Percentiles rank a stretch among this genome's conserved stretches.
phyloP scores from a whole-genome alignment of 2,329 filamentous ascomycete genomes.

The Grosmannia serpens region DNA sequence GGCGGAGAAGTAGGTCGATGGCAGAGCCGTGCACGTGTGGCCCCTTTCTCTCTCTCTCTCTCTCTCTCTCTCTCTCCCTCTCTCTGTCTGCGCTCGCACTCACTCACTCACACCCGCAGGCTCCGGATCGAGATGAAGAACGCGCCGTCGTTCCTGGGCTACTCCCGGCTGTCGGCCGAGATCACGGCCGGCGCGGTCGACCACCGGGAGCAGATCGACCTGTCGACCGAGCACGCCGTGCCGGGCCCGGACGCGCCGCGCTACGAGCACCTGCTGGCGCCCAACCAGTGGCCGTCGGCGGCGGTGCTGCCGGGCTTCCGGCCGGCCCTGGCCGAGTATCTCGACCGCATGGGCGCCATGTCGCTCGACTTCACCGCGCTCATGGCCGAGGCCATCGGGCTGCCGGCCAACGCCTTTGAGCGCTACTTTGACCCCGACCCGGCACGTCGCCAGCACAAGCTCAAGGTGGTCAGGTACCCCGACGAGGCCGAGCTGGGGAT shows the following conservation, averaged over 20 bases:
- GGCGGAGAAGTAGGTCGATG: slow-evolving; percentile 53
- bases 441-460: slow-evolving; percentile 59
- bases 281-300: slow-evolving; percentile 66
- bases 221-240: slow-evolving; percentile 65
- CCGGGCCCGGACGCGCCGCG: slow-evolving; percentile 51
- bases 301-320: slow-evolving; percentile 55
- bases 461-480: slow-evolving; percentile 83
- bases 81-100: too few relatives aligned
- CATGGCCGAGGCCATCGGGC: slow-evolving; percentile 71
- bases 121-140: slow-evolving; percentile 64
- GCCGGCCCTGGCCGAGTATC: slow-evolving; percentile 60
- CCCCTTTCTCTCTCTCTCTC: too few relatives aligned
- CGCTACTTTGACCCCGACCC: slow-evolving; percentile 61
- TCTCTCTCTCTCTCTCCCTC: too few relatives aligned
- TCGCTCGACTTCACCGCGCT: slow-evolving; percentile 66
- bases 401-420: slow-evolving; percentile 58
- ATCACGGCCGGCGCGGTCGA: slow-evolving; percentile 65
- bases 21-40: too few relatives aligned
- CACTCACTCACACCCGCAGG: slow-evolving; percentile 20
- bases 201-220: slow-evolving; percentile 77
- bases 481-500: slow-evolving; percentile 51
- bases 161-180: slow-evolving; percentile 54
- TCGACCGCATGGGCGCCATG: slow-evolving; percentile 60
- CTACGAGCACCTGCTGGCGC: slow-evolving; percentile 67
- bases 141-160: slow-evolving; percentile 59